Evolutionary conservation across 2,329 filamentous ascomycete species (phyloP).

Genomic region (Colletotrichum scovillei): DNA sequence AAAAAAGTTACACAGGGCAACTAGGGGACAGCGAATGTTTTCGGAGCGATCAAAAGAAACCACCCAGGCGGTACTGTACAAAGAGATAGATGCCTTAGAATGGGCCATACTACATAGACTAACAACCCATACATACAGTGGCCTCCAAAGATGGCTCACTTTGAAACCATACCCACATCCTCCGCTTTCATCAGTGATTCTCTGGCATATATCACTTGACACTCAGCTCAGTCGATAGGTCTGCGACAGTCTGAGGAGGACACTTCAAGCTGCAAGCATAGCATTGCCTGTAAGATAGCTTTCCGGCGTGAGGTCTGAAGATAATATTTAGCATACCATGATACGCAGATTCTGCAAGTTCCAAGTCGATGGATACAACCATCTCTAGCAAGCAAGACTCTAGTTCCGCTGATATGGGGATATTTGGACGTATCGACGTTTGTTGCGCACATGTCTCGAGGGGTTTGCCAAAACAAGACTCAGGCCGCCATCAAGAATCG

Average conservation of each 20-base stretch:
- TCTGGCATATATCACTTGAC: too few species aligned
- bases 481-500: background rate
- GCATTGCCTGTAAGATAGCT: background rate
- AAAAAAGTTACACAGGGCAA: constrained; percentile 1
- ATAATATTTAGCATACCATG: background rate
- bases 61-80: constrained; percentile 10
- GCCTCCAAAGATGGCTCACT: constrained; percentile 2
- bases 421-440: too few species aligned
- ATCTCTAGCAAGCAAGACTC: background rate
- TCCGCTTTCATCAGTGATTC: background rate
- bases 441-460: too few species aligned
- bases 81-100: constrained; percentile 24
- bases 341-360: background rate
- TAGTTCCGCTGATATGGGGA: too few species aligned
- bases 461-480: too few species aligned
- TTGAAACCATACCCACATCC: background rate
- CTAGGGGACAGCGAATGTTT: constrained; percentile 2
- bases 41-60: background rate
- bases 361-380: background rate
- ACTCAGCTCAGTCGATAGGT: too few species aligned
- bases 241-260: too few species aligned
- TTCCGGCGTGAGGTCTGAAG: background rate
- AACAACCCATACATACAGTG: background rate
- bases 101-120: background rate
- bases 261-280: too few species aligned